Evolutionary conservation across 208 protist species (phyloP), one percentile per base, ranked within the genome.

Genomic region (Wallacemonas sp.): DNA sequence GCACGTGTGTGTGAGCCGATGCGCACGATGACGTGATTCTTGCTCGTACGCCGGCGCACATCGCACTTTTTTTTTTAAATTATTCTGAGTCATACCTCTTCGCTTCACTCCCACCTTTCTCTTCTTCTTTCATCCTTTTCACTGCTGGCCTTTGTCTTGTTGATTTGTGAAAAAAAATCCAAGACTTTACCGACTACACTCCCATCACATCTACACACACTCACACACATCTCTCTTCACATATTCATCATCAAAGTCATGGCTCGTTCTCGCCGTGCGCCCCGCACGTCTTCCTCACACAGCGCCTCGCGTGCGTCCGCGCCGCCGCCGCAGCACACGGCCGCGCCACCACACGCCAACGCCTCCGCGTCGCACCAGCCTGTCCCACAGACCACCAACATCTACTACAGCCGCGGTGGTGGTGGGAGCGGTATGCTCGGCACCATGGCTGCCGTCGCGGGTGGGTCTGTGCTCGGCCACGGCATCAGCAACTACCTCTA

Each of bases 401-500:
- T 92, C 24, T 91, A 91, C 71, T 94, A 60, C 82, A 88, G 73
- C 83, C 63, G 58, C 30, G 78, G 63, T 21, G 86, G 82, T 48
- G 75, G 79, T 34, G 70, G 53, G 4, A 81, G 87, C 34, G 88
- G 88, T 54, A 87, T 94, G 45, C 71, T 92, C 39, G 88, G 88
- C 63, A 94, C 84, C 30, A 86, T 94, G 80, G 85, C 85, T 24
- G 86, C 82, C 21, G 88, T 94, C 6, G 88, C 88, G 19, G 88
- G 81, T 30, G 88, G 88, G 42, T 91, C 83, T 54, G 85, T 94
- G 33, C 44, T 94, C 54, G 88, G 88, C 22, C 88, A 94, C 81
- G 88, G 88, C 71, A 83, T 94, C 78, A 90, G 83, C 67, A 87
- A 92, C 77, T 92, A 92, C 81, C 81, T 94, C 50, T 94, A 91